Evolutionary conservation across 2,329 filamentous ascomycete species (phyloP).

Genomic region (Sordariomycetes sp.): DNA sequence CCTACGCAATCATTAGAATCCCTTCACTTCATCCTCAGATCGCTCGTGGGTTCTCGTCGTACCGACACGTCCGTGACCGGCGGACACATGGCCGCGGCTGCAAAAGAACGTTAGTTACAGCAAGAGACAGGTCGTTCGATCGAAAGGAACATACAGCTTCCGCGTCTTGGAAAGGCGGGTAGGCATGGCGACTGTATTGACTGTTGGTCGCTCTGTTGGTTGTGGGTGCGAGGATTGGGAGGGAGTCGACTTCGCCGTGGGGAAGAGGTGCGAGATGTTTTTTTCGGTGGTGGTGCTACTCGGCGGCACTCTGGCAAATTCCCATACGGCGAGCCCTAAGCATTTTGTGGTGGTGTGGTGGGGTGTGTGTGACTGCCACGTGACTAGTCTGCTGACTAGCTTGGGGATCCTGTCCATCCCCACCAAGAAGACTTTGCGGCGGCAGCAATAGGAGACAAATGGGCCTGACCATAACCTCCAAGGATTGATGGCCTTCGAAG

Average conservation of each 20-base stretch:
- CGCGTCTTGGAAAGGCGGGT: conserved; percentile 66
- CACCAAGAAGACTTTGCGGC: background rate
- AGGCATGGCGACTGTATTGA: conserved; percentile 47
- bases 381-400: background rate
- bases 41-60: background rate
- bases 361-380: background rate
- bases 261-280: conserved; percentile 2
- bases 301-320: conserved; percentile 5
- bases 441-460: too few relatives aligned
- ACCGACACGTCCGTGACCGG: conserved; percentile 74
- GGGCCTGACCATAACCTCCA: too few relatives aligned
- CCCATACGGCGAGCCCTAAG: conserved; percentile 1
- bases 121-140: background rate
- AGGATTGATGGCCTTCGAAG: too few relatives aligned
- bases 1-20: conserved; percentile 46
- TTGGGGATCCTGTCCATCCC: background rate
- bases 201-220: conserved; percentile 2
- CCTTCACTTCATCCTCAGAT: background rate
- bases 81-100: conserved; percentile 94
- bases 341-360: background rate
- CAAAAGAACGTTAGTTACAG: conserved; percentile 15
- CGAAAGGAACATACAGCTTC: conserved; percentile 54
- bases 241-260: background rate
- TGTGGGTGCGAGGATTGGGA: conserved; percentile 2
- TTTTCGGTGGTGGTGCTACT: conserved; percentile 1